Evolutionary conservation across 768 basidiomycete species (phyloP).

Genomic region (Mycena epipterygia): DNA sequence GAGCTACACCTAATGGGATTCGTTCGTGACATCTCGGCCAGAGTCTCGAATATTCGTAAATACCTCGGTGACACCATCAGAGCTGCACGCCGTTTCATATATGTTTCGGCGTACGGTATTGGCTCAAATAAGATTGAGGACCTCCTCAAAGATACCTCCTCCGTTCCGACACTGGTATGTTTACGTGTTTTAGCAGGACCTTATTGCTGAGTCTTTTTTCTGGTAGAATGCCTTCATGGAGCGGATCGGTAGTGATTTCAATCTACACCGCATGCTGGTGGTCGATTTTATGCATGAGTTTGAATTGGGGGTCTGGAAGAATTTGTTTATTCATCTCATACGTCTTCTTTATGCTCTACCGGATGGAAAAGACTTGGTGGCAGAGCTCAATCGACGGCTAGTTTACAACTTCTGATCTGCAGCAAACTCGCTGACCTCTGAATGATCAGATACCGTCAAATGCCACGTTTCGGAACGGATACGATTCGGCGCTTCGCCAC

Average conservation of each 20-base stretch:
- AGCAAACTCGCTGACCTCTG: not conserved
- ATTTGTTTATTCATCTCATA: constrained; percentile 50
- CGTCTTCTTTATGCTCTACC: constrained; percentile 44
- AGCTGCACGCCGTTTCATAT: too few relatives aligned
- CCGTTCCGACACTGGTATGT: too few relatives aligned
- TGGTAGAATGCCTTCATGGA: too few relatives aligned
- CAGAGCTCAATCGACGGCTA: constrained; percentile 41
- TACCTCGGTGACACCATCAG: too few relatives aligned
- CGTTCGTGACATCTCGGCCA: constrained; percentile 32
- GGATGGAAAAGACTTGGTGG: constrained; percentile 27
- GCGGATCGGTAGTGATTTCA: constrained; percentile 28
- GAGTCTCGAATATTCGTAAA: constrained; percentile 1
- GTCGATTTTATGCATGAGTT: constrained; percentile 56
- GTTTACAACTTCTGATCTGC: constrained; percentile 9
- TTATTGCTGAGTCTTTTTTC: too few relatives aligned
- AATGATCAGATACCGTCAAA: constrained; percentile 35
- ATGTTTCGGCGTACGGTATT: too few relatives aligned
- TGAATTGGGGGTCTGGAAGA: constrained; percentile 55
- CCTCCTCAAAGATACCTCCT: too few relatives aligned
- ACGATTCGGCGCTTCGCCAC: constrained; percentile 43
- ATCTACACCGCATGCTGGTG: constrained; percentile 44
- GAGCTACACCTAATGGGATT: constrained; percentile 34
- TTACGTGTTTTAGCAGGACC: too few relatives aligned
- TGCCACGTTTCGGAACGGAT: constrained; percentile 36
- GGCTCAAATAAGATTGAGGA: too few relatives aligned